These are phyloP conservation scores for Lecanosticta acicola DNA, from an alignment of 2,329 filamentous ascomycete species.

Conservation along the genomic window DNA sequence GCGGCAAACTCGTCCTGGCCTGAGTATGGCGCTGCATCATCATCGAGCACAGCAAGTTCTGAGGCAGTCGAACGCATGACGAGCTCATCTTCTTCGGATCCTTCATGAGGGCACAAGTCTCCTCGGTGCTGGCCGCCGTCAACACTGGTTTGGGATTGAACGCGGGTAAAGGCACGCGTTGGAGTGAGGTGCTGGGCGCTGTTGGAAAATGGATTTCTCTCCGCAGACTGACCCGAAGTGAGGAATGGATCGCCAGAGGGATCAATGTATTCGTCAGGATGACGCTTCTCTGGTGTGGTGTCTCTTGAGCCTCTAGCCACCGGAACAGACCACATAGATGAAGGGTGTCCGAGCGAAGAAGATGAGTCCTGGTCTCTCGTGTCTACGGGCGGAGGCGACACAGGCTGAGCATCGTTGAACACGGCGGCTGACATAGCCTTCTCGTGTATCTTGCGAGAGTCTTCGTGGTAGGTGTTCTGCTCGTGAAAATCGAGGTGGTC, in stretches of 20 bases:
- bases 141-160: slow-evolving; percentile 2
- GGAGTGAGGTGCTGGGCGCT: slow-evolving; percentile 35
- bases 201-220: slow-evolving; percentile 39
- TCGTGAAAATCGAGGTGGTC: slow-evolving; percentile 11
- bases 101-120: not conserved
- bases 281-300: slow-evolving; percentile 15
- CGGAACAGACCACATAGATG: slow-evolving; percentile 1
- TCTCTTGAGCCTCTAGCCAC: slow-evolving; percentile 5
- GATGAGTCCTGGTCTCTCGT: not conserved
- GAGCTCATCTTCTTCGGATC: not conserved
- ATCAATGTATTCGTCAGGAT: slow-evolving; percentile 23
- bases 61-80: not conserved
- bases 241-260: slow-evolving; percentile 22
- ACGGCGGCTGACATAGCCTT: slow-evolving; percentile 29
- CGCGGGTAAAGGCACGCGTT: not conserved
- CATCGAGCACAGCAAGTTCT: not conserved
- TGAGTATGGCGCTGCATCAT: not conserved
- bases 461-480: slow-evolving; percentile 19
- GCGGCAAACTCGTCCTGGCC: no score
- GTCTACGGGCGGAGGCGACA: slow-evolving; percentile 31
- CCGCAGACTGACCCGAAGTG: slow-evolving; percentile 16
- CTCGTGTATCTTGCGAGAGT: slow-evolving; percentile 36
- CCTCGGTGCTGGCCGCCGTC: slow-evolving; percentile 14
- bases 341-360: slow-evolving; percentile 1
- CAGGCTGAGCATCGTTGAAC: slow-evolving; percentile 33